phyloP scores from a whole-genome alignment of 2,329 filamentous ascomycete genomes.

The Apiospora sp. region DNA sequence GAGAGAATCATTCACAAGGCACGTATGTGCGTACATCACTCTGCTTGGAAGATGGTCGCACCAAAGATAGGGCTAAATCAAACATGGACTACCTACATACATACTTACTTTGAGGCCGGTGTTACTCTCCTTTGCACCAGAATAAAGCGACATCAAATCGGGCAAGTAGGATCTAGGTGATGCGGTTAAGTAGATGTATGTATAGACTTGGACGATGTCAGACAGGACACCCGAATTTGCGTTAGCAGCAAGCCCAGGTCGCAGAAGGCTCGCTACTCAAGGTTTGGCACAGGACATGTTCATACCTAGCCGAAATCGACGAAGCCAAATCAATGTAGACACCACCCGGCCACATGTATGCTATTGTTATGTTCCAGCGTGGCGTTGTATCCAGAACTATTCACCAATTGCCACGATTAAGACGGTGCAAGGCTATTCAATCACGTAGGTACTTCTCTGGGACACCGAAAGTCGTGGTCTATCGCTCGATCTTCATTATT shows the following conservation, averaged over 20 bases:
- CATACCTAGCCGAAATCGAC: background rate
- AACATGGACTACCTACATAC: no score
- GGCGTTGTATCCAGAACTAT: background rate
- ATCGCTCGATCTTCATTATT: slow-evolving; percentile 19
- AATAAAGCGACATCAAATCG: background rate
- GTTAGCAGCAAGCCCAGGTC: background rate
- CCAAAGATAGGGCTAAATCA: no score
- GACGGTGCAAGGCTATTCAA: background rate
- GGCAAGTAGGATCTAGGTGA: no score
- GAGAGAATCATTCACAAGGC: background rate
- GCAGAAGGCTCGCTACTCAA: background rate
- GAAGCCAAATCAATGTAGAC: background rate
- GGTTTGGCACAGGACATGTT: background rate
- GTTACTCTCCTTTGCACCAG: no score
- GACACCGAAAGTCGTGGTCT: background rate
- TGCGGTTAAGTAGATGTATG: background rate
- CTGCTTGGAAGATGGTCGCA: background rate
- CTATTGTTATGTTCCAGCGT: background rate
- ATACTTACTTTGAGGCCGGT: no score
- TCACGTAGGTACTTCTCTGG: background rate
- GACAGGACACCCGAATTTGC: background rate
- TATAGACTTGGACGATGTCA: background rate
- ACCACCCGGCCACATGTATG: background rate
- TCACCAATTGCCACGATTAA: no score
- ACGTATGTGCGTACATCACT: background rate